phyloP scores from a whole-genome alignment of 2,329 filamentous ascomycete genomes.

The Juglanconis oblonga region DNA sequence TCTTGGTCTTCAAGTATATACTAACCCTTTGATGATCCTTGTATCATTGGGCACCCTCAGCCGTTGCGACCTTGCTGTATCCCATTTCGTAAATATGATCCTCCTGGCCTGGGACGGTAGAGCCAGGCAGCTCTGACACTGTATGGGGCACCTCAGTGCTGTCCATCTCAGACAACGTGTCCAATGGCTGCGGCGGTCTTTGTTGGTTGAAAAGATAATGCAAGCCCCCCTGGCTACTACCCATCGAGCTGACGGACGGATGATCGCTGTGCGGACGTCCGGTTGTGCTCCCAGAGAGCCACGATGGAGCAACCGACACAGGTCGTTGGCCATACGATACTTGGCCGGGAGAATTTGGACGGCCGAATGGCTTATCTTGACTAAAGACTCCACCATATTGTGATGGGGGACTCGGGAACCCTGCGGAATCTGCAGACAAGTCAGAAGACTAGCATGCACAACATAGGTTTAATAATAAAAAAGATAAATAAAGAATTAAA shows the following conservation, averaged over 20 bases:
- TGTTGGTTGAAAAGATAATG: neutral
- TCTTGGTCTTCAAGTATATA: neutral
- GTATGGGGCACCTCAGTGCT: neutral
- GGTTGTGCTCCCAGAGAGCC: conserved; percentile 2
- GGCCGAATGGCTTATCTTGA: neutral
- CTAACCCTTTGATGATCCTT: neutral
- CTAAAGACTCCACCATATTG: neutral
- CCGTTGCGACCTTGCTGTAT: neutral
- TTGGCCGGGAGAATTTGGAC: neutral
- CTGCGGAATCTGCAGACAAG: neutral
- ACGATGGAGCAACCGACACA: conserved; percentile 5
- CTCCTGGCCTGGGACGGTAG: neutral
- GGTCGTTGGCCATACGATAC: conserved; percentile 1
- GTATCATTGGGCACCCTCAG: neutral
- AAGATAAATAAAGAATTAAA: neutral
- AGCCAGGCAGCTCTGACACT: conserved; percentile 11
- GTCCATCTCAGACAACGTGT: conserved; percentile 13
- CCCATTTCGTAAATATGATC: neutral
- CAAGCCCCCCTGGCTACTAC: neutral
- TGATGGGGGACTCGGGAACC: neutral
- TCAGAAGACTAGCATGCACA: neutral
- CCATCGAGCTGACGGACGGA: conserved; percentile 8
- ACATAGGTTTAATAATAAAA: neutral
- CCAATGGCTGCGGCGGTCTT: neutral
- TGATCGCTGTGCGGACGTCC: neutral